Percentiles rank a stretch among this genome's conserved stretches.
phyloP scores from a whole-genome alignment of 208 protist species.

The Leishmania braziliensis region DNA sequence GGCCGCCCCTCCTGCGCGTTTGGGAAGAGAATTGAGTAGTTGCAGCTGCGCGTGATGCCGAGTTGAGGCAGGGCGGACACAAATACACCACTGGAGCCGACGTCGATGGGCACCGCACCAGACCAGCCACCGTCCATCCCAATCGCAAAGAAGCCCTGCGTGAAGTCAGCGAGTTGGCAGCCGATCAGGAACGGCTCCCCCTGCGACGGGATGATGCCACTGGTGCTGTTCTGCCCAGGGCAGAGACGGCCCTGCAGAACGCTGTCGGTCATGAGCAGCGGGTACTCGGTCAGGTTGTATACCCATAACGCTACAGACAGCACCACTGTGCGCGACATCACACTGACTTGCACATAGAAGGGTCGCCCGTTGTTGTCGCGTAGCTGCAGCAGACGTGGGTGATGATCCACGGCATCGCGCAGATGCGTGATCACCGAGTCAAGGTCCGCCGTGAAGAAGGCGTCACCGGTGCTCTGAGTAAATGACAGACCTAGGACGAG shows the following conservation, averaged over 20 bases:
- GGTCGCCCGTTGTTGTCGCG: constrained; percentile 49
- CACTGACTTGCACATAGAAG: constrained; percentile 71
- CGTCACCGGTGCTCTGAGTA: constrained; percentile 65
- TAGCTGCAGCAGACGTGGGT: constrained; percentile 59
- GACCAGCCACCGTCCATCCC: constrained; percentile 80
- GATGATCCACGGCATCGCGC: constrained; percentile 44
- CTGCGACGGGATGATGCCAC: constrained; percentile 77
- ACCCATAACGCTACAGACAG: constrained; percentile 81
- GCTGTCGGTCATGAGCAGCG: constrained; percentile 66
- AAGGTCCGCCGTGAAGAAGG: constrained; percentile 42
- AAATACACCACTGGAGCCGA: constrained; percentile 69
- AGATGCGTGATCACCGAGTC: constrained; percentile 42
- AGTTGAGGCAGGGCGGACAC: constrained; percentile 41
- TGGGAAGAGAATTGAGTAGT: constrained; percentile 77
- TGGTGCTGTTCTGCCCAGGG: constrained; percentile 58
- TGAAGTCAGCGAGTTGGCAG: constrained; percentile 55
- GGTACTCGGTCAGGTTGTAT: constrained; percentile 81
- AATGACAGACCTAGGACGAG: constrained; percentile 62
- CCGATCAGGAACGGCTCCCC: constrained; percentile 77
- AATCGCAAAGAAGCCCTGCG: constrained; percentile 55
- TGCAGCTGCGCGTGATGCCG: constrained; percentile 72
- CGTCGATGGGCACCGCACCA: constrained; percentile 47
- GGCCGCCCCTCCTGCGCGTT: constrained; percentile 68
- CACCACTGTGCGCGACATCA: constrained; percentile 69
- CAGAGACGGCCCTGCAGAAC: constrained; percentile 46